Conservation (phyloP, 176 grass and related monocot genomes). For the Musa troglodytarum region DNA sequence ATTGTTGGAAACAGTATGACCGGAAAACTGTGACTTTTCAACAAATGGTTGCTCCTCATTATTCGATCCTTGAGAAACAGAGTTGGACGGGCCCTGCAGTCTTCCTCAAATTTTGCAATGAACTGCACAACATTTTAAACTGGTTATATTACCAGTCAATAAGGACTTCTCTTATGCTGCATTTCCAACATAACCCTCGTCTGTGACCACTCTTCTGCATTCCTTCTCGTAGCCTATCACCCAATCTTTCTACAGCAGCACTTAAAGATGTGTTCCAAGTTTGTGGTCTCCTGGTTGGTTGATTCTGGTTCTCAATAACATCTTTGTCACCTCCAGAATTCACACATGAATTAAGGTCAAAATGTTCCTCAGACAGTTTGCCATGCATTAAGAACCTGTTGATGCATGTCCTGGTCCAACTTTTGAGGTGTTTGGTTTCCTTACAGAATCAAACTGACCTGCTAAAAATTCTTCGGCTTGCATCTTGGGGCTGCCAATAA, state of each 20-base stretch:
- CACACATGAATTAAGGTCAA: not conserved
- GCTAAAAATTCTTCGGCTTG: not conserved
- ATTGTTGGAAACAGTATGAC: not conserved
- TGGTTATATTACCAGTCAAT: not conserved
- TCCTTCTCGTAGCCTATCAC: not conserved
- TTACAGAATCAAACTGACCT: not conserved
- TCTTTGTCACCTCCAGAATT: slow-evolving; percentile 9
- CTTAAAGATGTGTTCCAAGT: slow-evolving; percentile 2
- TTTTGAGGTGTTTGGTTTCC: slow-evolving; percentile 8
- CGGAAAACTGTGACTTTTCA: slow-evolving; percentile 7
- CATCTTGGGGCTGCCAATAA: slow-evolving; percentile 1
- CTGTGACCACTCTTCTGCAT: not conserved
- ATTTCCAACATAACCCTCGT: slow-evolving; percentile 8
- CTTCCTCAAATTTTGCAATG: not conserved
- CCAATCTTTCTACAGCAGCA: not conserved
- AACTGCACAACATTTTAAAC: slow-evolving; percentile 4
- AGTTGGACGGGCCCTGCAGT: slow-evolving; percentile 3
- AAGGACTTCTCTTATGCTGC: not conserved
- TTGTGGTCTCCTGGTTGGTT: not conserved
- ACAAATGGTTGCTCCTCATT: slow-evolving; percentile 1
- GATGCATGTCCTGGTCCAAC: slow-evolving; percentile 5
- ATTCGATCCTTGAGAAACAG: slow-evolving; percentile 10
- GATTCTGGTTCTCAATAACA: slow-evolving; percentile 9
- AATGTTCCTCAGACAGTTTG: slow-evolving; percentile 1
- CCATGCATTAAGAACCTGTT: not conserved